A percentile compares a stretch with the other conserved stretches of the same genome.
phyloP scores from a whole-genome alignment of 371 early-diverging fungal genomes.

The Chytridium lagenaria region DNA sequence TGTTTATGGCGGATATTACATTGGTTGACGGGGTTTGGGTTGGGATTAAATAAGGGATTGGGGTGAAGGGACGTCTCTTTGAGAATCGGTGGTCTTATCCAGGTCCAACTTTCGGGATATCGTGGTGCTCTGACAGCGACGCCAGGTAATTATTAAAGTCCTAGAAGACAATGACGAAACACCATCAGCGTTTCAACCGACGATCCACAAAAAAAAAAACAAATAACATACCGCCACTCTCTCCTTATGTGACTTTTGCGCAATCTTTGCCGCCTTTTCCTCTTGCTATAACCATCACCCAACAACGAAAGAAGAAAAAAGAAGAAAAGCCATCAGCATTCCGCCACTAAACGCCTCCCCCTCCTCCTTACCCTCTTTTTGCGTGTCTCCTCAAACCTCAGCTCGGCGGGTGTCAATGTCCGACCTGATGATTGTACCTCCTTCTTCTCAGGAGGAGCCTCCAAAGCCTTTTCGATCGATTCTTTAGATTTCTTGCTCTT shows the following conservation, averaged over 20 bases:
- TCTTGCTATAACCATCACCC: slow-evolving; percentile 25
- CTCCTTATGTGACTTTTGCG: slow-evolving; percentile 65
- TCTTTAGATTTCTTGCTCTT: slow-evolving; percentile 30
- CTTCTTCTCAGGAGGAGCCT: slow-evolving; percentile 4
- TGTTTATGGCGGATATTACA: too few relatives aligned
- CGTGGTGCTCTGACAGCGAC: slow-evolving; percentile 64
- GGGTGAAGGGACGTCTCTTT: too few relatives aligned
- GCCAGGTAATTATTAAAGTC: slow-evolving; percentile 67
- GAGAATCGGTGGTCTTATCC: too few relatives aligned
- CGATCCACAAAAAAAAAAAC: neutral
- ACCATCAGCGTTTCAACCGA: neutral
- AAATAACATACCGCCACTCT: slow-evolving; percentile 50
- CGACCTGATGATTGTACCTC: slow-evolving; percentile 15
- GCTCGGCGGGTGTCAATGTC: slow-evolving; percentile 58
- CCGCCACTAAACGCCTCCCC: too few relatives aligned
- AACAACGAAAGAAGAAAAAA: neutral
- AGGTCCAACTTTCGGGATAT: slow-evolving; percentile 66
- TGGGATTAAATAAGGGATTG: too few relatives aligned
- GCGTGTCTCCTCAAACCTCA: slow-evolving; percentile 54
- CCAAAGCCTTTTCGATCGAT: slow-evolving; percentile 11
- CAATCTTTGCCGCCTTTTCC: slow-evolving; percentile 58
- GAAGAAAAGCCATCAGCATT: neutral
- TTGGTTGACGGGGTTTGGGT: too few relatives aligned
- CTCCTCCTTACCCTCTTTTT: slow-evolving; percentile 53
- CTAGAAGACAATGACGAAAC: slow-evolving; percentile 3